Percentiles rank a stretch among this genome's conserved stretches.
phyloP scores from a whole-genome alignment of 192 early-diverging fungal genomes.

The Paraglomus occultum region DNA sequence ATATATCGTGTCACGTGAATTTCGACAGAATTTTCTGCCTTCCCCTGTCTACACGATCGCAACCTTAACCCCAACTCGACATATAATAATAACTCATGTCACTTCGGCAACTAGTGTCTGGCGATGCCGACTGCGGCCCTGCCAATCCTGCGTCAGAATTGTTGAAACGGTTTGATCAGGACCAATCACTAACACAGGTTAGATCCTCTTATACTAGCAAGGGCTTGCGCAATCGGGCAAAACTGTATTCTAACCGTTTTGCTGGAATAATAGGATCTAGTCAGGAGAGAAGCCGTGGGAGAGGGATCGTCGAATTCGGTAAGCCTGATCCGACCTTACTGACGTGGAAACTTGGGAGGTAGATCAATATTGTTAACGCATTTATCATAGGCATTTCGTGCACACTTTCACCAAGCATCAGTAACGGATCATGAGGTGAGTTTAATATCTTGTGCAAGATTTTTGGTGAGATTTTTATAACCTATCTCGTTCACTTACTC shows the following conservation, averaged over 20 bases:
- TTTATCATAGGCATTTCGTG: conserved; percentile 15
- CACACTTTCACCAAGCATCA: neutral
- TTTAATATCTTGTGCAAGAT: neutral
- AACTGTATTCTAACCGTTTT: conserved; percentile 2
- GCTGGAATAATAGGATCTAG: conserved; percentile 1
- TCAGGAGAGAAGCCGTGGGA: neutral
- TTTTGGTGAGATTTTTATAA: neutral
- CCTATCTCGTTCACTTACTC: neutral
- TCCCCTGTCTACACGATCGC: no score
- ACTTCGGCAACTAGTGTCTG: conserved; percentile 58
- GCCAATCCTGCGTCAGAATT: conserved; percentile 73
- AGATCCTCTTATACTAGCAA: neutral
- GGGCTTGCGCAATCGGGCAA: neutral
- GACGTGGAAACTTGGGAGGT: neutral
- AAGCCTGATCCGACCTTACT: neutral
- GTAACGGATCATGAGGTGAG: conserved; percentile 6
- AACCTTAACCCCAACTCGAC: no score
- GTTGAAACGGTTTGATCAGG: conserved; percentile 77
- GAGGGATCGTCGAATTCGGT: conserved; percentile 28
- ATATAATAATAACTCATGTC: conserved; percentile 35
- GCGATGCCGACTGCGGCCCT: conserved; percentile 74
- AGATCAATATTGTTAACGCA: neutral
- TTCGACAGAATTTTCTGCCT: no score
- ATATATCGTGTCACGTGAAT: no score
- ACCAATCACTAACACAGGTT: conserved; percentile 80